Evolutionary conservation across 148 eudicot species (phyloP), one percentile per base, ranked within the genome.

Genomic region (Cornus controversa): DNA sequence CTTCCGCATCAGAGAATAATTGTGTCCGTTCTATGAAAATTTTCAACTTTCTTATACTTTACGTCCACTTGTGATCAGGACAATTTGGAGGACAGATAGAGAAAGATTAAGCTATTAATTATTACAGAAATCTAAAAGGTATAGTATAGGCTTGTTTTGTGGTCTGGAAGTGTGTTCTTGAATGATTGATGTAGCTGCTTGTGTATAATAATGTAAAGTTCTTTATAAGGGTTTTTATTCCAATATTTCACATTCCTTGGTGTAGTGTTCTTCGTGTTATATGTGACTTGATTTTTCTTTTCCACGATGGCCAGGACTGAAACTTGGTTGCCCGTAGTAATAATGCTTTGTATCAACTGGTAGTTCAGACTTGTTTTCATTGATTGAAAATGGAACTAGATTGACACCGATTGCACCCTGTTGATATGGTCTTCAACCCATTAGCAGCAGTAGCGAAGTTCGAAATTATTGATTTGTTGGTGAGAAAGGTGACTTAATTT

Each of bases 31-130:
- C 57, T 60, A 20, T 54, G 60, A 54, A 14, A 54, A 5, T 54
- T 20, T 14, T 14, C 60, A 1, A 3, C 22, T 15, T 54, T 54
- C 15, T 54, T 54, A 14, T 54, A 10, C 62, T 36, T 54, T 26
- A 15, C 36, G 0, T 3, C 15, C 9, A 53, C 69, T 18, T 64
- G 53, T 36, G 23, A 5, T 36, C 16, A 9, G 11, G 69, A 16
- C 2, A 37, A 16, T 37, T 74, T 62, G 77, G 27, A 37, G 69
- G 11, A 74, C 37, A 63, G 11, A 74, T 63, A 63, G 50, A 26
- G 28, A 73, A 0, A 40, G 66, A 24, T 75, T 74, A 36, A 34
- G 58, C 18, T 64, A 75, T 40, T 37, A 34, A 40, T 63, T 5
- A 42, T 63, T 5, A 42, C 69, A 16, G 20, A 75, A 25, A 25